Percentiles rank a stretch among this genome's conserved stretches.
These are phyloP conservation scores for Saccharum officinarum DNA, from an alignment of 176 grass and related monocot genomes.

Conservation along the genomic window DNA sequence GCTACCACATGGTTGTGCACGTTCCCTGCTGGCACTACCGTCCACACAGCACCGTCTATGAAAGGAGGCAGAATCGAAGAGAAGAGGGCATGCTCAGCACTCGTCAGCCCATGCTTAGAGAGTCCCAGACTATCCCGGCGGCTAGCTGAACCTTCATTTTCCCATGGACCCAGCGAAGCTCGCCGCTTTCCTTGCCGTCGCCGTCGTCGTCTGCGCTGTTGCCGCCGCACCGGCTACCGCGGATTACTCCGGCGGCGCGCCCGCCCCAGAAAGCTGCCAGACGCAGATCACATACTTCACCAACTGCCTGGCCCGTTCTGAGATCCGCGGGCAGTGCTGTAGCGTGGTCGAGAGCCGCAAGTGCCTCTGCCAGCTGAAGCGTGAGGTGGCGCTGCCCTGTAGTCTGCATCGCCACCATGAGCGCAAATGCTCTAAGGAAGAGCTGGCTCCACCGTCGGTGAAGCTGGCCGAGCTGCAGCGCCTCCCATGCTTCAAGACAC, in stretches of 20 bases:
- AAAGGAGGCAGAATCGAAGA: neutral
- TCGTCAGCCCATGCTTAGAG: neutral
- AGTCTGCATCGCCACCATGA: neutral
- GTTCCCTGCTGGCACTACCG: constrained; percentile 18
- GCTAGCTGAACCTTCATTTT: neutral
- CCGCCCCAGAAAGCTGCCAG: neutral
- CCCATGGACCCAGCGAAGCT: constrained; percentile 9
- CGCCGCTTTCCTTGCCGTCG: neutral
- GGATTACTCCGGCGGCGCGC: neutral
- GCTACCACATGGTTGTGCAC: constrained; percentile 14
- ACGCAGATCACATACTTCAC: constrained; percentile 11
- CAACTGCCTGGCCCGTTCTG: constrained; percentile 6
- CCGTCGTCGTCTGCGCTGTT: neutral
- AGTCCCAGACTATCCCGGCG: neutral
- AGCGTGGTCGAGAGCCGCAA: neutral
- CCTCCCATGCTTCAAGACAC: constrained; percentile 4
- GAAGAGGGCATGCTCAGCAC: neutral
- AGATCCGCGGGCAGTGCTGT: constrained; percentile 7
- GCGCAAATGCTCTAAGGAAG: neutral
- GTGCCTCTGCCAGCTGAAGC: constrained; percentile 29
- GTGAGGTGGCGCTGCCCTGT: constrained; percentile 11
- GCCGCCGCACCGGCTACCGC: neutral
- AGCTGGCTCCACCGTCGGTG: neutral
- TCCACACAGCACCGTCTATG: constrained; percentile 17
- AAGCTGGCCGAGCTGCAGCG: constrained; percentile 1